Base-by-base conservation (phyloP, 176 grass and related monocot species). In the Coix lacrymajobi region DNA sequence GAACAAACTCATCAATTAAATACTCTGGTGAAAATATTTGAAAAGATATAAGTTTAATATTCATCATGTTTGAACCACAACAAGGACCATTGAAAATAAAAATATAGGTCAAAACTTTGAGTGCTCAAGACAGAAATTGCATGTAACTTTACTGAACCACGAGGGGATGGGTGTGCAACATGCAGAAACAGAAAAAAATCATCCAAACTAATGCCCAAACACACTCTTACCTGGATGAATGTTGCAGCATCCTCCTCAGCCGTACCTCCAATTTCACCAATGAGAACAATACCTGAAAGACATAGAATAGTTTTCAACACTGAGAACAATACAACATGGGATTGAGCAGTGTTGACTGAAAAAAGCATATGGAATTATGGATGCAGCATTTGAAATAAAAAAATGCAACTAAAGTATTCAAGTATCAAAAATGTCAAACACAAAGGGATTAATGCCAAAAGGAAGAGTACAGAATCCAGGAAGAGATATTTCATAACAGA, bases 231-330 rank as follows among this genome's bases (percentile, higher is more conserved):
- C 88, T 67, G 82, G 75, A 99, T 99, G 83, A 99, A 94, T 45
- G 93, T 87, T 85, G 97, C 97, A 82, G 93, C 97, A 89, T 99
- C 97, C 80, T 99, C 97, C 82, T 99, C 97, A n/a, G 97, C 97
- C 30, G 91, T 99, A 87, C 97, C 93, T 67, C 97, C 97, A 87
- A 99, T 96, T 92, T 99, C 97, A 46, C 97, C 97, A 68, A 99
- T 99, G 25, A 99, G 87, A 87, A 96, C 77, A 87, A 99, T 94
- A 51, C 96, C 96, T 99, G 58, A 26, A 84, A 77, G 29, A 54
- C 24, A 76, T 49, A 73, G 13, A 69, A n/a, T 22, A 69, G 32
- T 62, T 68, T 31, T 76, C 19, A 63, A 62, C 24, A 78, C 30
- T 78, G 58, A 81, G 60, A 85, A 85, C 8, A 76, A 82, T 57